Conservation (phyloP, 169 alveolate genomes). For the Babesia ovis region DNA sequence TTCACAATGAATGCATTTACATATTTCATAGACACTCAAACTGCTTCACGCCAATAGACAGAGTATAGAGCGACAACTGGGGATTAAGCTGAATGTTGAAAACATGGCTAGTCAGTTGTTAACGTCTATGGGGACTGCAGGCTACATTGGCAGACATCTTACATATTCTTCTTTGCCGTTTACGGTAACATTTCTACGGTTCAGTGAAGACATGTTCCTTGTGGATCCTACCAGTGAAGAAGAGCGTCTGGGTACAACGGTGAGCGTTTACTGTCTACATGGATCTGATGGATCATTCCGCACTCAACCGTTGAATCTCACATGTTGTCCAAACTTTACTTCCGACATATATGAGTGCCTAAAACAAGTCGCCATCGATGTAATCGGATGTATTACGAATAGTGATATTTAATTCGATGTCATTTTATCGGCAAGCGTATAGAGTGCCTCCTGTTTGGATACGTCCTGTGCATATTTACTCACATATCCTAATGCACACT, state of each 20-base stretch:
- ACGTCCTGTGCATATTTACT: constrained; percentile 59
- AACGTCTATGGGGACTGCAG: not conserved
- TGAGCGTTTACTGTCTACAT: constrained; percentile 30
- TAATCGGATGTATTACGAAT: constrained; percentile 15
- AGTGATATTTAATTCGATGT: constrained; percentile 1
- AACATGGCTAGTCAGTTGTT: not conserved
- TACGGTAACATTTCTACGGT: constrained; percentile 54
- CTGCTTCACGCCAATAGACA: constrained; percentile 3
- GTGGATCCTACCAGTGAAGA: constrained; percentile 63
- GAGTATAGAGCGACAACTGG: constrained; percentile 1
- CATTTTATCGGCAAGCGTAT: constrained; percentile 41
- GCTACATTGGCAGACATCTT: constrained; percentile 7
- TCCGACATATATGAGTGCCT: constrained; percentile 8
- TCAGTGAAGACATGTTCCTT: constrained; percentile 19
- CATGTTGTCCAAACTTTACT: constrained; percentile 31
- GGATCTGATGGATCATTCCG: constrained; percentile 8
- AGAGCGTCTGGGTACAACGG: constrained; percentile 37
- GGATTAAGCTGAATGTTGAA: not conserved
- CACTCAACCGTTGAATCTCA: constrained; percentile 46
- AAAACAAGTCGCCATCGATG: constrained; percentile 18
- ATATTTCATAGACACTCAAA: not conserved
- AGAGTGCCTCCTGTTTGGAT: constrained; percentile 42
- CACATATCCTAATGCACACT: constrained; percentile 48
- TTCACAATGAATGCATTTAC: not conserved
- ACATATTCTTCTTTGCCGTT: constrained; percentile 25